Evolutionary conservation across 768 basidiomycete species (phyloP).

Genomic region (Auriculariales sp.): DNA sequence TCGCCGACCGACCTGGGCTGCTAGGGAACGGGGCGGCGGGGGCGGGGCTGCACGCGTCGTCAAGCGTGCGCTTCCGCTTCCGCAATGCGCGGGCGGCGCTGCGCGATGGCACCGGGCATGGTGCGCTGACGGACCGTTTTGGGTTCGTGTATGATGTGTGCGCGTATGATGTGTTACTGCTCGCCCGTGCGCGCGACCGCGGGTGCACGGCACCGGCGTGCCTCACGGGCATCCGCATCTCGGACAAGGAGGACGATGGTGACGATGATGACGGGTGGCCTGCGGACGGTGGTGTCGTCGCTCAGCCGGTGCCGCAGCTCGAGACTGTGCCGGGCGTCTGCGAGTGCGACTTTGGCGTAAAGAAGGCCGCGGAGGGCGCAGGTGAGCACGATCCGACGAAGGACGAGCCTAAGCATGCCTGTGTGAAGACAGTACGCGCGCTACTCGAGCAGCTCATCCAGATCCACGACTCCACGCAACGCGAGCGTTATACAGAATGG

Average conservation of each 20-base stretch:
- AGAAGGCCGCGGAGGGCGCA: constrained; percentile 7
- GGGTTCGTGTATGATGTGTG: constrained; percentile 85
- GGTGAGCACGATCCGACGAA: constrained; percentile 15
- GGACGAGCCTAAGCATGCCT: constrained; percentile 54
- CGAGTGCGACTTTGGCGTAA: constrained; percentile 22
- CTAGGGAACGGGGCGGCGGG: no score
- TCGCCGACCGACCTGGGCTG: constrained; percentile 32
- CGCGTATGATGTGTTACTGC: constrained; percentile 63
- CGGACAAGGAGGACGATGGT: constrained; percentile 67
- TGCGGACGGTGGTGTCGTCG: not conserved
- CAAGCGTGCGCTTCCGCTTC: constrained; percentile 7
- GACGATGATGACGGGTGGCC: constrained; percentile 35
- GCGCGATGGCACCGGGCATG: constrained; percentile 3
- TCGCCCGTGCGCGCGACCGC: constrained; percentile 59
- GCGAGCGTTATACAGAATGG: constrained; percentile 63
- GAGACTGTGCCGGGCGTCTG: constrained; percentile 36
- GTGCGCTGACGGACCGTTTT: constrained; percentile 61
- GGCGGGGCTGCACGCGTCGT: no score
- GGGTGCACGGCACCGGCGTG: constrained; percentile 69
- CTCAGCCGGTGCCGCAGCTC: constrained; percentile 23
- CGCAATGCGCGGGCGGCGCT: not conserved
- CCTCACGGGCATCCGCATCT: constrained; percentile 76
- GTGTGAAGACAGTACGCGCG: constrained; percentile 56
- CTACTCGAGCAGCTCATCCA: constrained; percentile 63
- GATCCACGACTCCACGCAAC: constrained; percentile 72